Conservation (phyloP, 2,329 filamentous ascomycete species). For the Aspergillus glaucus region DNA sequence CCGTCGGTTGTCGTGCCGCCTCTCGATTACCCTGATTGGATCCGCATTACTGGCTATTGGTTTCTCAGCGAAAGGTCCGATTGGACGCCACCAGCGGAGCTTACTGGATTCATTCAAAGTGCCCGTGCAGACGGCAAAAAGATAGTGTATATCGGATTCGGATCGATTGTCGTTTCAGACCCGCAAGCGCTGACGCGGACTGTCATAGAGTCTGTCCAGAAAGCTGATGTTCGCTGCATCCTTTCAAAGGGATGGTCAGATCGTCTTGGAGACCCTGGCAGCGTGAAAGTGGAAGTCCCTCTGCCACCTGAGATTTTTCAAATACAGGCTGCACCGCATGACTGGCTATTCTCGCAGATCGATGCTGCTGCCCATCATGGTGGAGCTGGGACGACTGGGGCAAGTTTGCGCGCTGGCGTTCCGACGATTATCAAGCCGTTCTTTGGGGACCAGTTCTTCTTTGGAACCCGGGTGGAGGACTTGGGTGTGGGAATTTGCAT, state of each 20-base stretch:
- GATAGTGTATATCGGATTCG: slow-evolving; percentile 94
- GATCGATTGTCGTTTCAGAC: slow-evolving; percentile 89
- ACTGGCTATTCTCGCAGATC: slow-evolving; percentile 92
- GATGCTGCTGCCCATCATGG: slow-evolving; percentile 94
- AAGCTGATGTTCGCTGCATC: slow-evolving; percentile 89
- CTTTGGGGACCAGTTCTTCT: slow-evolving; percentile 98
- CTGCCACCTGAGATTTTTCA: slow-evolving; percentile 75
- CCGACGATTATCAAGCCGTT: slow-evolving; percentile 95
- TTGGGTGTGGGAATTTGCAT: slow-evolving; percentile 86
- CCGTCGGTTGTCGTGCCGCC: slow-evolving; percentile 90
- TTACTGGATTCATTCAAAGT: slow-evolving; percentile 74
- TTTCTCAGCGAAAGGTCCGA: slow-evolving; percentile 72
- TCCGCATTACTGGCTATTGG: slow-evolving; percentile 96
- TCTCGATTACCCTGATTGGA: slow-evolving; percentile 95
- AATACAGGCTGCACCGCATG: slow-evolving; percentile 87
- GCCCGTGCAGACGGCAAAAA: slow-evolving; percentile 79
- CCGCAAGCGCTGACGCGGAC: slow-evolving; percentile 82
- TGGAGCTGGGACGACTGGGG: slow-evolving; percentile 89
- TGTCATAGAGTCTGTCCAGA: slow-evolving; percentile 84
- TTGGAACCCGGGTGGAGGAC: slow-evolving; percentile 82
- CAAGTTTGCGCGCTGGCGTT: slow-evolving; percentile 80
- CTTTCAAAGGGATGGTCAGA: slow-evolving; percentile 97
- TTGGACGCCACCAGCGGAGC: slow-evolving; percentile 69
- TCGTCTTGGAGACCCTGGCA: slow-evolving; percentile 57
- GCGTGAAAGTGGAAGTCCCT: slow-evolving; percentile 58